phyloP scores from a whole-genome alignment of 2,329 filamentous ascomycete species.

The Calonectria multiphialidica region DNA sequence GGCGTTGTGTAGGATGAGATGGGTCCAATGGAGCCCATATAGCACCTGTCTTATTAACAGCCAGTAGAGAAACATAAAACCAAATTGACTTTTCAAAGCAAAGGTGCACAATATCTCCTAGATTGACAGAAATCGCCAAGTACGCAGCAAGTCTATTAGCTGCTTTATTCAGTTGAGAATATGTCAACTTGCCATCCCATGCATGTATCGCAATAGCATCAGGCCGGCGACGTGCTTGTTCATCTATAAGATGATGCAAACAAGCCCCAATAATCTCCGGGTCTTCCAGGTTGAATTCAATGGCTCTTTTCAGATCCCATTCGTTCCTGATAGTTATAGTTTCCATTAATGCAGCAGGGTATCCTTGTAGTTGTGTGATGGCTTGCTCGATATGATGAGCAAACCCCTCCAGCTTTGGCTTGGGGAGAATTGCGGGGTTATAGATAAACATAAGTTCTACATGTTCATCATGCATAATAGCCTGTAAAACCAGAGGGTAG shows the following conservation, averaged over 20 bases:
- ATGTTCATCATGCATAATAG: not conserved
- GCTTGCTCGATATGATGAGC: not conserved
- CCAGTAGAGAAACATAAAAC: constrained; percentile 38
- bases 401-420: not conserved
- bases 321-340: not conserved
- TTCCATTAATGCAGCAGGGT: not conserved
- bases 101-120: constrained; percentile 26
- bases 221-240: not conserved
- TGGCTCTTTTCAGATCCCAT: not conserved
- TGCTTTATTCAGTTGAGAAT: constrained; percentile 1
- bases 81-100: constrained; percentile 42
- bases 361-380: not conserved
- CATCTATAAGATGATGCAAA: constrained; percentile 16
- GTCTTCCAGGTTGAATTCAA: not conserved
- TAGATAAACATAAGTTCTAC: constrained; percentile 30
- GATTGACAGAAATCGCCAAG: constrained; percentile 16
- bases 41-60: constrained; percentile 40
- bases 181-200: constrained; percentile 36
- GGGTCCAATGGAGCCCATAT: constrained; percentile 39
- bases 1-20: constrained; percentile 22
- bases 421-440: constrained; percentile 20
- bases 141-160: constrained; percentile 9
- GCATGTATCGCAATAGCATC: constrained; percentile 17
- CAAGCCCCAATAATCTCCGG: constrained; percentile 9
- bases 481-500: constrained; percentile 35